A percentile compares a stretch with the other conserved stretches of the same genome.
phyloP scores from a whole-genome alignment of 2,329 filamentous ascomycete genomes.

The Trichocomaceae sp. region DNA sequence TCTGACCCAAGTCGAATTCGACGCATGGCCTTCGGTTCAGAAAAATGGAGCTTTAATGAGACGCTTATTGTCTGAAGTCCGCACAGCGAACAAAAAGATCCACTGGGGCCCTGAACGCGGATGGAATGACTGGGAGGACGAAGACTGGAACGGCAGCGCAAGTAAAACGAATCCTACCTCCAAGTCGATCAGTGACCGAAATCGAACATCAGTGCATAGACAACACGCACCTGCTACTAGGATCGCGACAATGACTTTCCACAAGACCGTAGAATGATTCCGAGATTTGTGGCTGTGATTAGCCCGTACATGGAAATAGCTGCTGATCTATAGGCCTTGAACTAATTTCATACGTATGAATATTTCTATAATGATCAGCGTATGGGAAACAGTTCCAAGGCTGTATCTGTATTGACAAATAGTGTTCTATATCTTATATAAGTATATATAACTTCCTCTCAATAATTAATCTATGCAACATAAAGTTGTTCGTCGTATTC shows the following conservation, averaged over 20 bases:
- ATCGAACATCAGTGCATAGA: neutral
- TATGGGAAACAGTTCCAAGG: neutral
- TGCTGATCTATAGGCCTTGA: neutral
- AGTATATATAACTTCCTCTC: neutral
- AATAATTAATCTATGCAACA: neutral
- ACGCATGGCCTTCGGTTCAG: conserved; percentile 50
- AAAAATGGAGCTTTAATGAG: conserved; percentile 47
- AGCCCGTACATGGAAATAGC: neutral
- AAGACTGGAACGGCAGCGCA: neutral
- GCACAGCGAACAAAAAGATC: conserved; percentile 28
- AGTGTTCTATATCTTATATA: no score
- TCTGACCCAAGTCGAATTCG: conserved; percentile 48
- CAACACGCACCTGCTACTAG: conserved; percentile 1
- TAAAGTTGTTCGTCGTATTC: neutral
- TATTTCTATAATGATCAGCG: neutral
- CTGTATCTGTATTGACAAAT: no score
- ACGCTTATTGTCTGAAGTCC: conserved; percentile 38
- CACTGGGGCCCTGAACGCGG: conserved; percentile 36
- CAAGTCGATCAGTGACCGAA: neutral
- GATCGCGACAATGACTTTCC: neutral
- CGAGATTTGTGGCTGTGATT: neutral
- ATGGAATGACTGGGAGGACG: conserved; percentile 29
- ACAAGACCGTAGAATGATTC: neutral
- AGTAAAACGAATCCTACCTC: neutral
- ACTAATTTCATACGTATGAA: neutral